These are phyloP conservation scores for Adansonia digitata DNA, from an alignment of 345 rosid genomes.

Conservation along the genomic window DNA sequence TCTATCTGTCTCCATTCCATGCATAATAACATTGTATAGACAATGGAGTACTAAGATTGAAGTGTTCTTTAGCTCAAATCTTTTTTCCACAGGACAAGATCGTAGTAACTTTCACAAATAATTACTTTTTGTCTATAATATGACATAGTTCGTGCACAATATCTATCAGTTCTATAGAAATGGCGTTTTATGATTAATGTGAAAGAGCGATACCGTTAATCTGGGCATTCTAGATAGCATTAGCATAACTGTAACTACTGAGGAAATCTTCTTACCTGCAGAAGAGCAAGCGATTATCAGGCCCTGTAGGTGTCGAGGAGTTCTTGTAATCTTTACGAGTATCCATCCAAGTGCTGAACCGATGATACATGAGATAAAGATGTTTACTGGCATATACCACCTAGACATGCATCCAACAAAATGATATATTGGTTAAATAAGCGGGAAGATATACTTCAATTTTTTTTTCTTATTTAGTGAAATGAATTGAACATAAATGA, in stretches of 20 bases:
- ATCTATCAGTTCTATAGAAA: not conserved
- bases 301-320: slow-evolving; percentile 38
- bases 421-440: not conserved
- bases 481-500: not conserved
- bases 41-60: not conserved
- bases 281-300: slow-evolving; percentile 48
- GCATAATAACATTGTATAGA: not conserved
- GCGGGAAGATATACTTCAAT: not conserved
- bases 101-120: not conserved
- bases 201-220: not conserved
- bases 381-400: slow-evolving; percentile 57
- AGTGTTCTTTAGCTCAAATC: not conserved
- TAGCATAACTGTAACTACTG: not conserved
- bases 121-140: not conserved
- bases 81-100: not conserved
- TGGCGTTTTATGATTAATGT: not conserved
- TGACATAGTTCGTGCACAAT: not conserved
- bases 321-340: slow-evolving; percentile 29
- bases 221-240: not conserved
- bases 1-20: not conserved
- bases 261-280: slow-evolving; percentile 30
- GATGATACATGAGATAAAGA: slow-evolving; percentile 25
- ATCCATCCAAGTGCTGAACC: slow-evolving; percentile 40
- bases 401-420: slow-evolving; percentile 14
- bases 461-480: not conserved